Evolutionary conservation across 116 monocot genomes (phyloP).

Genomic region (Dioscorea cayenensis): DNA sequence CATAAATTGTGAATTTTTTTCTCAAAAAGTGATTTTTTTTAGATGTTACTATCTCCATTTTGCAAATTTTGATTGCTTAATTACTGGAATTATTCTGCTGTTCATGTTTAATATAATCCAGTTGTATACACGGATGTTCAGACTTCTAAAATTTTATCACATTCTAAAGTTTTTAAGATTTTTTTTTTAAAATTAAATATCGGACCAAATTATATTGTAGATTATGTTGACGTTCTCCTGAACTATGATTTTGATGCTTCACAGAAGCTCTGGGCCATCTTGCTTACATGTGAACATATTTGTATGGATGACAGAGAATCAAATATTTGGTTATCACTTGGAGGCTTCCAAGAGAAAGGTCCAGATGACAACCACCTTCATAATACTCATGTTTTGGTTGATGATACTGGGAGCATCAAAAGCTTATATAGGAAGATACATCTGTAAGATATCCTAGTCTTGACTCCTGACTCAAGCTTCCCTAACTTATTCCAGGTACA

Average conservation of each 20-base stretch:
- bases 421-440: slow-evolving; percentile 80
- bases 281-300: not conserved
- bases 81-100: not conserved
- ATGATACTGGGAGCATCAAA: slow-evolving; percentile 72
- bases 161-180: no score
- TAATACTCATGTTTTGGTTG: slow-evolving; percentile 89
- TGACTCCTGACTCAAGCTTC: not conserved
- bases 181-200: no score
- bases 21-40: not conserved
- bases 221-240: no score
- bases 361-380: slow-evolving; percentile 55
- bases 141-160: not conserved
- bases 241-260: not conserved
- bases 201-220: no score
- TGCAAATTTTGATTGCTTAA: not conserved
- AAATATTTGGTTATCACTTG: slow-evolving; percentile 83
- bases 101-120: no score
- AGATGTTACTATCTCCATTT: not conserved
- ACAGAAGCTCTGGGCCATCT: not conserved
- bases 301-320: slow-evolving; percentile 45
- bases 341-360: slow-evolving; percentile 92
- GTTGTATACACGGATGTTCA: not conserved
- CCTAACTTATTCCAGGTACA: not conserved
- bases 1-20: not conserved
- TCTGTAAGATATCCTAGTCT: slow-evolving; percentile 46